A percentile compares a stretch with the other conserved stretches of the same genome.
phyloP scores from a whole-genome alignment of 495 filamentous ascomycete species.

The Penicillium samsonianum region DNA sequence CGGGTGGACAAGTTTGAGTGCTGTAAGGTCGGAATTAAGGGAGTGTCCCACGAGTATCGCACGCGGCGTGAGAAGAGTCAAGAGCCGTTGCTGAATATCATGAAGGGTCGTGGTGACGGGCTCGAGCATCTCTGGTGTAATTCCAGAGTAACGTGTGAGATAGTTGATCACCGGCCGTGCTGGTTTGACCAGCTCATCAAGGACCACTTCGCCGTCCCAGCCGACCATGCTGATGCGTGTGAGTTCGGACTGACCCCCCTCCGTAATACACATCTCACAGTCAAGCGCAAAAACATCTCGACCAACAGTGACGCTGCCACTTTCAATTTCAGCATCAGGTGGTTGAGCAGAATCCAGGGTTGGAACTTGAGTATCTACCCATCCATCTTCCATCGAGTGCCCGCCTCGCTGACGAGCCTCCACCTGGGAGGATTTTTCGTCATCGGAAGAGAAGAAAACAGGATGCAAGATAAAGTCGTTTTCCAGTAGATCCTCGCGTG shows the following conservation, averaged over 20 bases:
- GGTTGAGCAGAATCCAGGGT: constrained; percentile 64
- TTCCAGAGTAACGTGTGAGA: constrained; percentile 84
- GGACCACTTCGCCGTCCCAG: constrained; percentile 80
- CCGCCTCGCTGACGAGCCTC: constrained; percentile 47
- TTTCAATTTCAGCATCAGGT: constrained; percentile 68
- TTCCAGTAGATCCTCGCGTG: constrained; percentile 71
- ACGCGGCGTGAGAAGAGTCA: constrained; percentile 68
- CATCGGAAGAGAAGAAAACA: constrained; percentile 52
- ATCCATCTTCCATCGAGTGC: constrained; percentile 62
- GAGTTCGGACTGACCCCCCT: constrained; percentile 71
- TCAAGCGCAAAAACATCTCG: constrained; percentile 82
- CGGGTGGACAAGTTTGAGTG: constrained; percentile 82
- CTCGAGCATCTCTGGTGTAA: constrained; percentile 78
- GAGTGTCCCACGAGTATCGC: constrained; percentile 90
- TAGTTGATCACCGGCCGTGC: constrained; percentile 83
- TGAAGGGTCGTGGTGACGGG: constrained; percentile 77
- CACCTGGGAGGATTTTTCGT: constrained; percentile 43
- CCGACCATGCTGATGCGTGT: constrained; percentile 82
- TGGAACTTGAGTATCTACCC: constrained; percentile 77
- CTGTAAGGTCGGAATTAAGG: constrained; percentile 83
- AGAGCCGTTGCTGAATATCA: constrained; percentile 79
- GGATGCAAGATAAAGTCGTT: constrained; percentile 83
- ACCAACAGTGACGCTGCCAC: constrained; percentile 81
- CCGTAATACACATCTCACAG: constrained; percentile 94
- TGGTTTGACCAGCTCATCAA: constrained; percentile 93